Conservation (phyloP, 139 green algal species). For the Asterochloris erici region DNA sequence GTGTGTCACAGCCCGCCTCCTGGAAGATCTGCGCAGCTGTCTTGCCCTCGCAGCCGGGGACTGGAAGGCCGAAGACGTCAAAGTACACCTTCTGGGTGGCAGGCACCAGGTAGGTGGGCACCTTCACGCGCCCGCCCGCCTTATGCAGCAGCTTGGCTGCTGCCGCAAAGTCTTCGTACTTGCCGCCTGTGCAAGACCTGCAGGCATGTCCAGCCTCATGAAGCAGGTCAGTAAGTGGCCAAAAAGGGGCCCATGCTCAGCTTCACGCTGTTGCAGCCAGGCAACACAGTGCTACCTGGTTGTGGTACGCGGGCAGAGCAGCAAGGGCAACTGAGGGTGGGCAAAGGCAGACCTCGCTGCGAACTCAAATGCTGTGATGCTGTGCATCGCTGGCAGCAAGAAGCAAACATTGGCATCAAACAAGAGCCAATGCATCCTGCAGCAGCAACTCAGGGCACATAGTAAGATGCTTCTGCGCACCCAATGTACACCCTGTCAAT, state of each 20-base stretch:
- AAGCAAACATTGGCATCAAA: too few relatives aligned
- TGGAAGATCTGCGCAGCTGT: slow-evolving; percentile 94
- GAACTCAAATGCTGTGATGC: too few relatives aligned
- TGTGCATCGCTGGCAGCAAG: too few relatives aligned
- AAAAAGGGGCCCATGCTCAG: too few relatives aligned
- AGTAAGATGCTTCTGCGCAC: slow-evolving; percentile 10
- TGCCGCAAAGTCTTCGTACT: slow-evolving; percentile 93
- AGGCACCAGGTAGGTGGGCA: slow-evolving; percentile 94
- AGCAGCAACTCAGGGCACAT: too few relatives aligned
- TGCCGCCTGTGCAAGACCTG: slow-evolving; percentile 79
- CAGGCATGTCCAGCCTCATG: neutral
- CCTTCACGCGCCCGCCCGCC: slow-evolving; percentile 78
- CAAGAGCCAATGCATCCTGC: too few relatives aligned
- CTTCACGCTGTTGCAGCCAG: neutral
- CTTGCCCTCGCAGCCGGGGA: slow-evolving; percentile 91
- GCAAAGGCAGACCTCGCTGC: too few relatives aligned
- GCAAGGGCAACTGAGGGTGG: too few relatives aligned
- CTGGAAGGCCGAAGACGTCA: slow-evolving; percentile 87
- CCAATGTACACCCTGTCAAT: slow-evolving; percentile 98
- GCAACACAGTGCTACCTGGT: neutral
- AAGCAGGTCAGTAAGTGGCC: neutral
- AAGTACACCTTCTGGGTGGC: slow-evolving; percentile 96
- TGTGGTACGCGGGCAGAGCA: too few relatives aligned
- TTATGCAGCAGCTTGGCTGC: slow-evolving; percentile 87
- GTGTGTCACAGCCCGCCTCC: slow-evolving; percentile 82